Conservation (phyloP, 306 rosid species). For the Gillenia trifoliata region DNA sequence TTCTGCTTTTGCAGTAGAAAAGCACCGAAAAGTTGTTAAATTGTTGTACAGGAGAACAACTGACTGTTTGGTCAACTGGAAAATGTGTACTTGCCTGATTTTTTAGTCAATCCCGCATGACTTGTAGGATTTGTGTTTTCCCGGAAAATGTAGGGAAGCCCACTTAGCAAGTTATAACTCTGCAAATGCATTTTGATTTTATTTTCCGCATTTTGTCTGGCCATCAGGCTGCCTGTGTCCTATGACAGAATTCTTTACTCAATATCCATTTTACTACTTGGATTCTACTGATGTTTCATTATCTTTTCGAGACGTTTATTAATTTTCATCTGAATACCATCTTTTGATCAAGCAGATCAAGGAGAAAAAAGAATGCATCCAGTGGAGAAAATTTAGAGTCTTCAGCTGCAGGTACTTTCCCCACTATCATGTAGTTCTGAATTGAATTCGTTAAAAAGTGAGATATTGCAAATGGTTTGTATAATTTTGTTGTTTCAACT, state of each 20-base stretch:
- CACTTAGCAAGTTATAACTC: neutral
- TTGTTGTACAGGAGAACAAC: neutral
- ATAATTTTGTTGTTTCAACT: neutral
- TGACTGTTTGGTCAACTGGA: neutral
- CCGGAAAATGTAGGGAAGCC: neutral
- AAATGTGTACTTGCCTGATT: neutral
- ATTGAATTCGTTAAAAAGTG: neutral
- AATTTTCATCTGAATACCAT: conserved; percentile 20
- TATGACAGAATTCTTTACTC: neutral
- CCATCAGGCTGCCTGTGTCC: neutral
- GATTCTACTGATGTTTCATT: neutral
- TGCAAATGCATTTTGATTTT: neutral
- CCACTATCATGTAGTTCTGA: conserved; percentile 6
- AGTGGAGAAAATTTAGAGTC: conserved; percentile 86
- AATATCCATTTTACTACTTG: neutral
- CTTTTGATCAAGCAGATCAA: conserved; percentile 58
- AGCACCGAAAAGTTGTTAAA: neutral
- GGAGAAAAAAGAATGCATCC: conserved; percentile 86
- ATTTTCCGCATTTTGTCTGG: neutral
- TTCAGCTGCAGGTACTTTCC: conserved; percentile 53
- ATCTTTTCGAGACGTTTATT: neutral
- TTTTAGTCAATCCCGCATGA: neutral
- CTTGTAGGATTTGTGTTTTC: neutral
- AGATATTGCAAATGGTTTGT: neutral
- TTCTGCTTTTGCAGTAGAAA: neutral